phyloP scores from a whole-genome alignment of 441 rosid species.

The Mallotus repandus region DNA sequence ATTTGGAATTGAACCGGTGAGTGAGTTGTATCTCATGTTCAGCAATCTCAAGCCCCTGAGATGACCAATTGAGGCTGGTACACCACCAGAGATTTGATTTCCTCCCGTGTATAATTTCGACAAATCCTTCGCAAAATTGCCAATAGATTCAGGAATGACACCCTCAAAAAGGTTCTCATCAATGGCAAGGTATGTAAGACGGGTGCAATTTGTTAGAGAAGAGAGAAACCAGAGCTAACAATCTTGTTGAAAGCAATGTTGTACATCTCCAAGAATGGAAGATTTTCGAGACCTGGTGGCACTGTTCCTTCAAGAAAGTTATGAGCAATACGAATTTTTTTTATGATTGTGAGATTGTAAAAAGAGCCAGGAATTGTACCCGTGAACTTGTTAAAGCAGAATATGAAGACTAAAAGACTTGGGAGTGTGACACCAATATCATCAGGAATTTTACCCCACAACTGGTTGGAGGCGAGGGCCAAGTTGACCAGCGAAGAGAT shows the following conservation, averaged over 20 bases:
- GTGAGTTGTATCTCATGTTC: slow-evolving; percentile 39
- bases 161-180: slow-evolving; percentile 47
- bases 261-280: slow-evolving; percentile 42
- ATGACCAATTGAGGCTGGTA: slow-evolving; percentile 29
- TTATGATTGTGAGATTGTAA: slow-evolving; percentile 49
- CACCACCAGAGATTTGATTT: slow-evolving; percentile 25
- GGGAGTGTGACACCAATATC: slow-evolving; percentile 49
- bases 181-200: slow-evolving; percentile 39
- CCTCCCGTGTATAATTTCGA: slow-evolving; percentile 40
- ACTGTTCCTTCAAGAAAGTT: slow-evolving; percentile 46
- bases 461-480: slow-evolving; percentile 47
- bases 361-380: slow-evolving; percentile 49
- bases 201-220: slow-evolving; percentile 40
- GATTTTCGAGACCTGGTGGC: slow-evolving; percentile 40
- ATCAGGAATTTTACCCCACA: slow-evolving; percentile 44
- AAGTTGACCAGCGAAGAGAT: slow-evolving; percentile 46
- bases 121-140: slow-evolving; percentile 39
- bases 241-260: slow-evolving; percentile 40
- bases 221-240: slow-evolving; percentile 33
- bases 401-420: slow-evolving; percentile 41
- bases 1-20: slow-evolving; percentile 42
- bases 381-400: slow-evolving; percentile 46
- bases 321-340: slow-evolving; percentile 35
- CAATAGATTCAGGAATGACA: slow-evolving; percentile 40
- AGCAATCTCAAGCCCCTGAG: slow-evolving; percentile 42